Percentiles rank a stretch among this genome's conserved stretches.
Conservation (phyloP, 225 moss, liverwort and hornwort genomes). For the Thuidium tamariscinum region DNA sequence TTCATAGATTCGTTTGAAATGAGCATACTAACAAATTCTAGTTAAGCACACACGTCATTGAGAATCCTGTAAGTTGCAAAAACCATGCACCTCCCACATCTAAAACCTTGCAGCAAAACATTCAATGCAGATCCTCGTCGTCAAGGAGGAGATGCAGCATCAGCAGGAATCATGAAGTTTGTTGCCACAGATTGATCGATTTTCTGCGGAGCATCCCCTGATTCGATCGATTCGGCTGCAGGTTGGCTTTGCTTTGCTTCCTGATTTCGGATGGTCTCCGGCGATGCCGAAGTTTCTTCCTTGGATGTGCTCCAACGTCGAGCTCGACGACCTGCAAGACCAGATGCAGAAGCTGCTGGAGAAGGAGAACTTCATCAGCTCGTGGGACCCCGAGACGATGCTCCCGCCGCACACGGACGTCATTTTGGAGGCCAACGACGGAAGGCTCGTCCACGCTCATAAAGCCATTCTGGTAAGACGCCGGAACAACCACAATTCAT, state of each 20-base stretch:
- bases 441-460: slow-evolving; percentile 36
- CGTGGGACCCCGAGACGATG: slow-evolving; percentile 46
- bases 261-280: slow-evolving; percentile 12
- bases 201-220: too few species aligned
- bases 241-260: too few species aligned
- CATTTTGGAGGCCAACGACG: slow-evolving; percentile 37
- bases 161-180: too few species aligned
- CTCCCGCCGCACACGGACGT: slow-evolving; percentile 42
- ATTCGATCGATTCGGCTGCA: too few species aligned
- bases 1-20: background rate
- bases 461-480: slow-evolving; percentile 18
- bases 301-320: slow-evolving; percentile 27
- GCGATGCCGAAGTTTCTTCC: slow-evolving; percentile 6
- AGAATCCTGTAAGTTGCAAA: background rate
- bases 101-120: background rate
- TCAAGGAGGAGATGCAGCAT: background rate
- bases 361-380: slow-evolving; percentile 31
- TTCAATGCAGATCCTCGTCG: background rate
- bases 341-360: slow-evolving; percentile 34
- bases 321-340: slow-evolving; percentile 27
- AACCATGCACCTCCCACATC: background rate
- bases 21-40: too few species aligned
- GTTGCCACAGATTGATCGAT: too few species aligned
- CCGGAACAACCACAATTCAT: too few species aligned
- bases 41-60: background rate